Evolutionary conservation across 192 early-diverging fungal genomes (phyloP), one percentile per base, ranked within the genome.

Genomic region (Podila verticillata): DNA sequence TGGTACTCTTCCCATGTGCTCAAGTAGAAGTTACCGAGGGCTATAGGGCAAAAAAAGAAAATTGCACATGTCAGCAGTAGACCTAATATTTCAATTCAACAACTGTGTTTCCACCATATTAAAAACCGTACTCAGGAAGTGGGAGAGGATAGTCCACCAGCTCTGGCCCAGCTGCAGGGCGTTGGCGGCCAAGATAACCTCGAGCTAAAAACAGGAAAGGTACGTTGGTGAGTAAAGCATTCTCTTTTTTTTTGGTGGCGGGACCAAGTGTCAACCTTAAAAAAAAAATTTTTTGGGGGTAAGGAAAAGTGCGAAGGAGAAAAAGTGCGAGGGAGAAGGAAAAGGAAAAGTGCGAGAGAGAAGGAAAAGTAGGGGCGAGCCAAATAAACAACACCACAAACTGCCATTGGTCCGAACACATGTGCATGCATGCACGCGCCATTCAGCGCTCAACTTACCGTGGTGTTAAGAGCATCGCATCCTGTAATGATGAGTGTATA

Each of bases 1-100:
- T 96, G 94, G 74, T 97, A 96, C 71, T 96, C 95, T 87, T 97
- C 96, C 95, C 95, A 96, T 19, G 96, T 96, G 66, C 92, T 91
- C 70, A 96, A 84, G 84, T 96, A 97, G 80, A 97, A 97, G 87
- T 95, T 96, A 35, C 85, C 82, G 49, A 96, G 82, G n/a, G 88
- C 91, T 78, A 86, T 19, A 44, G 24, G 7, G 0, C 35, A 24
- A 47, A 28, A 34, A 64, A 7, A 19, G 59, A 31, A 30, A 47
- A 7, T 6, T 3, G 39, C 19, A 24, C 7, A 12, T 57, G 57
- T 30, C 24, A 12, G 19, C 28, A 30, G 57, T 26, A 2, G 32
- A 5, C 6, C 6, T 6, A 34, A 34, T 2, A 34, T 34, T 6
- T 34, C 32, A 5, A 6, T 6, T 34, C 32, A 6, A 34, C 32